These are phyloP conservation scores for Alopecurus myosuroides DNA, from an alignment of 176 grass and related monocot genomes.

Conservation along the genomic window DNA sequence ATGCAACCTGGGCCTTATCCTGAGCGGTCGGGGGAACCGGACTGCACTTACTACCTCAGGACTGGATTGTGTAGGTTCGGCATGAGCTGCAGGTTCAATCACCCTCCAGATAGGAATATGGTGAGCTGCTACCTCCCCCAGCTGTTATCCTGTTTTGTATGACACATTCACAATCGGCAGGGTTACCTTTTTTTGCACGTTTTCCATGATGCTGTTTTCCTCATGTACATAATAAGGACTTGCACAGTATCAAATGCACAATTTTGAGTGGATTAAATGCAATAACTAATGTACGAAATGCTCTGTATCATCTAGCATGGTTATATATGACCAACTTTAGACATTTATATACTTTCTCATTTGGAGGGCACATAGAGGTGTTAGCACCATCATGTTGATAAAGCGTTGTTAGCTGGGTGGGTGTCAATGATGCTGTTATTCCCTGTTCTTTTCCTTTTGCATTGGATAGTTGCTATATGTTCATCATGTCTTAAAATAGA, in stretches of 20 bases:
- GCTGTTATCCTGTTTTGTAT: conserved; percentile 15
- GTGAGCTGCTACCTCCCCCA: conserved; percentile 38
- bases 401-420: neutral
- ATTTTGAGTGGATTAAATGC: neutral
- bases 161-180: neutral
- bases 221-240: conserved; percentile 13
- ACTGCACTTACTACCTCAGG: conserved; percentile 97
- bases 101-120: conserved; percentile 86
- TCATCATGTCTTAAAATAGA: neutral
- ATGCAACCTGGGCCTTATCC: conserved; percentile 66
- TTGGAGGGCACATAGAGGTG: neutral
- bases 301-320: neutral
- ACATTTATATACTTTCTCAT: neutral
- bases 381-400: neutral
- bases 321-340: neutral
- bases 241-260: neutral
- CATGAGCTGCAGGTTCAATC: conserved; percentile 92
- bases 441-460: neutral
- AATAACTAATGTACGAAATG: neutral
- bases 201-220: neutral
- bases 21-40: conserved; percentile 71
- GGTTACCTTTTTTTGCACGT: neutral
- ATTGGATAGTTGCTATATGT: neutral
- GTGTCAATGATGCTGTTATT: neutral
- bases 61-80: conserved; percentile 97